Base-by-base conservation (phyloP, 208 protist species). In the Acanthamoeba castellanii region DNA sequence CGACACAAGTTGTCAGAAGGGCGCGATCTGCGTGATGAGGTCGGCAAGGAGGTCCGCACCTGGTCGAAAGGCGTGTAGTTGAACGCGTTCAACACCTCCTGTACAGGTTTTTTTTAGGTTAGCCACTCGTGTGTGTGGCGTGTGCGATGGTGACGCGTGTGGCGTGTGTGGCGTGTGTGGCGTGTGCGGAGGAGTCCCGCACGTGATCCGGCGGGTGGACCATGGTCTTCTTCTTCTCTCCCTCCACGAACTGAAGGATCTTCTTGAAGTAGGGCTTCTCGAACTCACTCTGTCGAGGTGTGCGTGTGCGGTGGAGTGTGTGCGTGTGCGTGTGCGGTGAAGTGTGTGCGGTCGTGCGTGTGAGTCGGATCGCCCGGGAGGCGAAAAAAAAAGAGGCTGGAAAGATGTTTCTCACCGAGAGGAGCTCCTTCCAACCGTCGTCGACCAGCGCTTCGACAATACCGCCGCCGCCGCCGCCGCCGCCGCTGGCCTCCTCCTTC, bases 11-110 rank as follows among this genome's bases (percentile, higher is more conserved):
- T n/a, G n/a, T n/a, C n/a, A n/a, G n/a, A n/a, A n/a, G n/a, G n/a
- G n/a, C n/a, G n/a, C n/a, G n/a, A 13, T 42, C 7, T 11, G 37
- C 25, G 22, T 13, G 64, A 89, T 3, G 6, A 9, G 13, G 9
- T 81, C 6, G 45, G 25, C 6, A n/a, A 30, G 32, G 27, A 11
- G 5, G 47, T 14, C 7, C 47, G 47, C 3, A 94, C 70, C 18
- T 95, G 81, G 68, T 96, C 95, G 47, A 95, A 93, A 25, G 92
- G 93, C 8, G 90, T 95, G 45, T 70, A 84, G 76, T 96, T 85
- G 70, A 97, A 91, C 4, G 95, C 95, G 81, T 92, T 92, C 45
- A 92, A 32, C 16, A 92, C 61, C 42, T 92, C 87, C 87, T 92
- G 64, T 22, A 59, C 3, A 30, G 47, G 7, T 11, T 14, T 52